Evolutionary conservation across 805 yeast species (phyloP).

Genomic region (Ascoidea rubescens): DNA sequence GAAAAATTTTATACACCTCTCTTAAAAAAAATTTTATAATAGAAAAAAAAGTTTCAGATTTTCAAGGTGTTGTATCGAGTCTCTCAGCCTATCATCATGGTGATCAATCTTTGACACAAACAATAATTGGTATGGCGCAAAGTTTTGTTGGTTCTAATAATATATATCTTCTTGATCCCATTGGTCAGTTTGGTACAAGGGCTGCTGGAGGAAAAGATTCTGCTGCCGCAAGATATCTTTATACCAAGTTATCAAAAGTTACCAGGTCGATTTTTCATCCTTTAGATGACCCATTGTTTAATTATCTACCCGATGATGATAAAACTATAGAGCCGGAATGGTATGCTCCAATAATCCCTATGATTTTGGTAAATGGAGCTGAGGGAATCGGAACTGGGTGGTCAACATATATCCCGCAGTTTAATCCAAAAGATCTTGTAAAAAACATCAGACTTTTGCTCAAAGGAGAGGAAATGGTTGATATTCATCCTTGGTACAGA

Average conservation of each 20-base stretch:
- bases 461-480: conserved; percentile 53
- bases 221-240: conserved; percentile 95
- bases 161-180: conserved; percentile 70
- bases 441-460: conserved; percentile 59
- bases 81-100: conserved; percentile 94
- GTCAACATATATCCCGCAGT: conserved; percentile 88
- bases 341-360: conserved; percentile 89
- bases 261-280: conserved; percentile 69
- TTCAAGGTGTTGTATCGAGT: conserved; percentile 81
- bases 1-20: conserved; percentile 83
- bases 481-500: conserved; percentile 85
- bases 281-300: conserved; percentile 63
- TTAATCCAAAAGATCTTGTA: conserved; percentile 76
- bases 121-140: conserved; percentile 90
- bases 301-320: conserved; percentile 84
- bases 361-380: conserved; percentile 88
- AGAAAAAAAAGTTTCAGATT: conserved; percentile 82
- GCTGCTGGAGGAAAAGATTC: conserved; percentile 97
- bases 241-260: conserved; percentile 66
- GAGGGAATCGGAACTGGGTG: conserved; percentile 99
- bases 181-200: conserved; percentile 94
- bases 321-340: conserved; percentile 89
- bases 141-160: conserved; percentile 90
- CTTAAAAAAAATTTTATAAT: conserved; percentile 62
- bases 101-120: conserved; percentile 74